Conservation (phyloP, 441 rosid genomes). For the Arabidopsis lyrata region DNA sequence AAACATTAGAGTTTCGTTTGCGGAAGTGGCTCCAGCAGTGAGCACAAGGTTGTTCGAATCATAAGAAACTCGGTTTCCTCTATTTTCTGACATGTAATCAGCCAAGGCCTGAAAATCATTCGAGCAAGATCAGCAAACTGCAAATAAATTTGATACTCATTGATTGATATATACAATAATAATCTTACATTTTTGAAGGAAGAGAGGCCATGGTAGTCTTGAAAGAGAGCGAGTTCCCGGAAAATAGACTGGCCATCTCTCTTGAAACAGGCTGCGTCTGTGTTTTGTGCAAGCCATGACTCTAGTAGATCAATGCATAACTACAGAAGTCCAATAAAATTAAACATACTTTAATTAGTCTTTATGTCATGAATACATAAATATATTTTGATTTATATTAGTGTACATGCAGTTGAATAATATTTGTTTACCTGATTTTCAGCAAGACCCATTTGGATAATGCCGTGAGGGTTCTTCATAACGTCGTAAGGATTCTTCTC, state of each 20-base stretch:
- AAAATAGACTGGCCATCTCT: conserved; percentile 74
- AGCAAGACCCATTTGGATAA: conserved; percentile 95
- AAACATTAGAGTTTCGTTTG: conserved; percentile 84
- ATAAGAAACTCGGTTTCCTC: conserved; percentile 74
- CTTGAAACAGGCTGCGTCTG: conserved; percentile 65
- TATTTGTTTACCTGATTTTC: conserved; percentile 61
- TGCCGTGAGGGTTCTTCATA: conserved; percentile 66
- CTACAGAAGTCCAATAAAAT: conserved; percentile 42
- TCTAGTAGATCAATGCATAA: conserved; percentile 80
- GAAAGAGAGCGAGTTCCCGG: conserved; percentile 91
- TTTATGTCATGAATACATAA: background rate
- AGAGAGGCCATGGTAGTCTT: conserved; percentile 87
- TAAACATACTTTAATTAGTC: background rate
- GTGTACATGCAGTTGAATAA: background rate
- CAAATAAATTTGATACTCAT: background rate
- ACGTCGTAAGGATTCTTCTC: conserved; percentile 83
- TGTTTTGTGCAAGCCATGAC: conserved; percentile 76
- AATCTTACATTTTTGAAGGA: conserved; percentile 67
- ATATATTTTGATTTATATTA: conserved; percentile 30
- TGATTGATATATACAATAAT: background rate
- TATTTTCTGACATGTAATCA: conserved; percentile 75
- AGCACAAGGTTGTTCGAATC: conserved; percentile 69
- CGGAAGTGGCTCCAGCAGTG: conserved; percentile 92
- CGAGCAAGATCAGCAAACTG: background rate
- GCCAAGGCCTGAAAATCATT: conserved; percentile 64